Evolutionary conservation across 129 eudicot species (phyloP), one percentile per base, ranked within the genome.

Genomic region (Lactuca saligna): DNA sequence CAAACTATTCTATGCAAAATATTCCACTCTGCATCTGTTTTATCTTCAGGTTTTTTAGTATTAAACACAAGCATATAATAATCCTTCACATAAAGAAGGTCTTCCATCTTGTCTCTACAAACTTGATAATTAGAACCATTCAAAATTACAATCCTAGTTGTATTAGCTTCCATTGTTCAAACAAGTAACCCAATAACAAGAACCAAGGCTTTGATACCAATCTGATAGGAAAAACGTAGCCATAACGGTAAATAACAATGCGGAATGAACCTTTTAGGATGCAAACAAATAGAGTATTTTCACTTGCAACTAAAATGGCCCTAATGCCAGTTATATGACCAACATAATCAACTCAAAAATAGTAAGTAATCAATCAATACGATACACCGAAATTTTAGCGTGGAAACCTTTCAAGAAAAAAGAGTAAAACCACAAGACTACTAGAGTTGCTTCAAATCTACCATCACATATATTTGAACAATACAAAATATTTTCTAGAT

Each of bases 121-220:
- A 46, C 51, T 7, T 46, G 51, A 46, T 6, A 9, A 46, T 46
- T 12, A 7, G 11, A 46, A 46, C 13, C 25, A 20, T 20, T 20
- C 0, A 20, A 20, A 46, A 0, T 46, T 6, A 46, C 14, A 5
- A 3, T 46, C 13, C 51, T 46, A 46, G 7, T 46, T 46, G 51
- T 46, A 46, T 46, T 46, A 46, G 12, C 0, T 46, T 46, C 51
- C 13, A 46, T 46, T 7, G 11, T 46, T 46, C 51, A 46, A 46
- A 46, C 11, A 46, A 46, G 51, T 46, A 7, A 7, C 14, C 11
- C 13, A 46, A 46, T 46, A 46, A 46, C 11, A 7, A 46, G 14
- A 60, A 60, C 39, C 65, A n/a, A 5, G 1, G 3, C 65, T 60
- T 4, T 60, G 39, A 60, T 60, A 60, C 65, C 65, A 60, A 12